A percentile compares a stretch with the other conserved stretches of the same genome.
Evolutionary conservation across 495 filamentous ascomycete species (phyloP).

Genomic region (Poronia punctata): DNA sequence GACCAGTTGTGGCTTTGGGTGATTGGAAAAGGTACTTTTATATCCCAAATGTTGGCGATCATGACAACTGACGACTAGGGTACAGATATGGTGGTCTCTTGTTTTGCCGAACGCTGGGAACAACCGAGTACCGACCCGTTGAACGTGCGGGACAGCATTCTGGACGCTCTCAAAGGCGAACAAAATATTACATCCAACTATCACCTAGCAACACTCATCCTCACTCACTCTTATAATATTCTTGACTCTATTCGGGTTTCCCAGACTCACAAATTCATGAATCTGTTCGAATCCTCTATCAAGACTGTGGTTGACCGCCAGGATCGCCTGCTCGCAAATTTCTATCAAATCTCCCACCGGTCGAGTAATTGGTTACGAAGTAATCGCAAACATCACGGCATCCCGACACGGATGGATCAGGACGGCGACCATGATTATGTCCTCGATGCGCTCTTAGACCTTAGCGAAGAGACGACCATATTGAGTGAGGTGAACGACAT

Average conservation of each 20-base stretch:
- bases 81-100: slow-evolving; percentile 55
- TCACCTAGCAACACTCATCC: slow-evolving; percentile 51
- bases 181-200: too few species aligned
- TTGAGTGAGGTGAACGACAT: slow-evolving; percentile 59
- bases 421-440: too few species aligned
- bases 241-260: slow-evolving; percentile 53
- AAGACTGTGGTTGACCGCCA: slow-evolving; percentile 52
- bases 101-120: slow-evolving; percentile 58
- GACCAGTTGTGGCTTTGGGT: slow-evolving; percentile 64
- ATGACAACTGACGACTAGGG: too few species aligned
- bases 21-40: too few species aligned
- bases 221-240: slow-evolving; percentile 54
- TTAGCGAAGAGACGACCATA: slow-evolving; percentile 54
- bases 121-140: slow-evolving; percentile 58
- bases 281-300: slow-evolving; percentile 60
- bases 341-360: slow-evolving; percentile 50
- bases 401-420: slow-evolving; percentile 27
- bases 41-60: too few species aligned
- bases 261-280: slow-evolving; percentile 55
- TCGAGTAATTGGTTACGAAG: slow-evolving; percentile 52
- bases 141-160: slow-evolving; percentile 55
- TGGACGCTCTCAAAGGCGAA: slow-evolving; percentile 58
- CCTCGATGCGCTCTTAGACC: slow-evolving; percentile 54
- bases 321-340: slow-evolving; percentile 50
- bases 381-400: slow-evolving; percentile 27